Evolutionary conservation across 2,329 filamentous ascomycete species (phyloP), one percentile per base, ranked within the genome.

Genomic region (Colletotrichum abscissum): DNA sequence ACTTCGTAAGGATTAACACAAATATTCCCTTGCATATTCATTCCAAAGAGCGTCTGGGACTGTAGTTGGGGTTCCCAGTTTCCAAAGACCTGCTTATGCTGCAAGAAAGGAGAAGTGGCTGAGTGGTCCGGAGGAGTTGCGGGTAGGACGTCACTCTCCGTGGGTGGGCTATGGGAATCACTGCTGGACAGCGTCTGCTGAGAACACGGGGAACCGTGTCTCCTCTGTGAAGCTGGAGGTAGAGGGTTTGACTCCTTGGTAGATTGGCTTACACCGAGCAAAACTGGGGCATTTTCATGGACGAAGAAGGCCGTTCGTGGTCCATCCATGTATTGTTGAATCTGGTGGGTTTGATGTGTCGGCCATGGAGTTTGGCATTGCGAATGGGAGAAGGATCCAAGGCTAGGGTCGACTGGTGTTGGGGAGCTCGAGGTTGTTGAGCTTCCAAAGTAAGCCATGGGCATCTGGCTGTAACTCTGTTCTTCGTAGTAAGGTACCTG

Each of bases 91-190:
- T 69, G 63, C 57, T 76, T 74, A 1, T 79, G 77, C 19, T 67
- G 55, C 6, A 77, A 69, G 55, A 75, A 81, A 1, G 81, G 80
- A n/a, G 82, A 78, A 58, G 81, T 76, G 22, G 79, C 59, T 30
- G 79, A 77, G 35, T 79, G 76, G 56, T 85, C 84, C 14, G 80
- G 78, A 2, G 84, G 83, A 2, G 85, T 85, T 33, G 79, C 77
- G 11, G 84, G 84, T 63, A 79, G 81, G 28, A 80, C 78, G 63
- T 87, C 84, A 67, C 80, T 81, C n/a, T 86, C 84, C 5, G 81
- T 77, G 4, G 79, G 80, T 19, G 84, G 84, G 49, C 84, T 86
- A 26, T 80, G 78, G 30, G 78, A 79, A 64, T 80, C 82, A 69
- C 82, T 81, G 68, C 81, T 82, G 26, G 83, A 83, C 5, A 82